A percentile compares a stretch with the other conserved stretches of the same genome.
Conservation (phyloP, 306 rosid genomes). For the Sicyos edulis region DNA sequence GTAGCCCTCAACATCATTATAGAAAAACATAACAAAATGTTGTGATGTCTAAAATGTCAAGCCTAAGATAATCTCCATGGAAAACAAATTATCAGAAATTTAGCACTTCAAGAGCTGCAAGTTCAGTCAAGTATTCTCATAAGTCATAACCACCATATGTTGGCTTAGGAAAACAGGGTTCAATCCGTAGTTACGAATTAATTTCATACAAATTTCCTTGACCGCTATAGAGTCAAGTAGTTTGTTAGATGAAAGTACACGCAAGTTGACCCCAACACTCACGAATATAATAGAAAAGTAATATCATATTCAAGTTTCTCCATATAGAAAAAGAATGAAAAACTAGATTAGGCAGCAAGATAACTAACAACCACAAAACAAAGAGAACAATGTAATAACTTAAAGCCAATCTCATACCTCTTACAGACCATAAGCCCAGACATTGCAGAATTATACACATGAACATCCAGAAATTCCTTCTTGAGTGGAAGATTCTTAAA, state of each 20-base stretch:
- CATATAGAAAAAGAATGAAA: background rate
- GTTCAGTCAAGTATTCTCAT: no score
- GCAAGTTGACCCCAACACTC: no score
- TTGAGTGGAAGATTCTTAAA: slow-evolving; percentile 48
- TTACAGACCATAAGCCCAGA: slow-evolving; percentile 55
- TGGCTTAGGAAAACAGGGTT: no score
- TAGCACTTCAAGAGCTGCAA: no score
- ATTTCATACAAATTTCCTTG: no score
- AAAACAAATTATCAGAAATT: slow-evolving; percentile 1
- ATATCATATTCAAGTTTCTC: background rate
- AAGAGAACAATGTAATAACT: slow-evolving; percentile 21
- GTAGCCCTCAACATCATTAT: background rate
- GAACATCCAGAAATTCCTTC: slow-evolving; percentile 58
- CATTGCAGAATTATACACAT: slow-evolving; percentile 70
- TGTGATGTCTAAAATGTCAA: background rate
- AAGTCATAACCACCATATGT: no score
- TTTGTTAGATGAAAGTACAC: no score
- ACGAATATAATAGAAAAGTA: no score
- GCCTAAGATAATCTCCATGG: background rate
- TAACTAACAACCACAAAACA: background rate
- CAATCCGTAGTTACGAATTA: no score
- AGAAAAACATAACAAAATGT: background rate
- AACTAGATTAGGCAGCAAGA: background rate
- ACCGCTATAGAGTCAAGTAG: no score
- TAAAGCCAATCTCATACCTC: slow-evolving; percentile 39